Evolutionary conservation across 2,329 filamentous ascomycete genomes (phyloP).

Genomic region (Sarocladium kiliense): DNA sequence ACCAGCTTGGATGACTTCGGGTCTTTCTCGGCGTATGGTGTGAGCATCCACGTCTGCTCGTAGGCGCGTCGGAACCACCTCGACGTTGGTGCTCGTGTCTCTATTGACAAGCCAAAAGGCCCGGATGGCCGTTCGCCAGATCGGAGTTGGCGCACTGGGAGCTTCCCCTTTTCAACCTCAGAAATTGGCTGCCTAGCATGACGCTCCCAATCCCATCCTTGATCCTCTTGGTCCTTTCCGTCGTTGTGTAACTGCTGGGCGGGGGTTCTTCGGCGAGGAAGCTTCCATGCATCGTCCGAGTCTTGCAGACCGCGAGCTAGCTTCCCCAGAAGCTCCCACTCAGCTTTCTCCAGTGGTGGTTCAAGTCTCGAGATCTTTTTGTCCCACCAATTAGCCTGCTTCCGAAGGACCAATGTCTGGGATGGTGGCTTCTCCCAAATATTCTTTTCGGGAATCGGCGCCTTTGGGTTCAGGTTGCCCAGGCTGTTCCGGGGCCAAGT

Average conservation of each 20-base stretch:
- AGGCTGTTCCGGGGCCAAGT: not conserved
- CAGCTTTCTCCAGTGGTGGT: conserved; percentile 46
- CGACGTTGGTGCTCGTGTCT: conserved; percentile 19
- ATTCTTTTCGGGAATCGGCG: conserved; percentile 34
- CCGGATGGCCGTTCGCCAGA: conserved; percentile 31
- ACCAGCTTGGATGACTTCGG: conserved; percentile 24
- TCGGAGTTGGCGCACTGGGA: conserved; percentile 23
- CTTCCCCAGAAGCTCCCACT: conserved; percentile 51
- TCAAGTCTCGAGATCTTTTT: conserved; percentile 38
- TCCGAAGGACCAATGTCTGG: conserved; percentile 33
- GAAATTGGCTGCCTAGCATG: conserved; percentile 35
- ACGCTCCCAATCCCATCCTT: conserved; percentile 37
- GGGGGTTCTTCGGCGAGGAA: conserved; percentile 21
- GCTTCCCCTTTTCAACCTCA: conserved; percentile 26
- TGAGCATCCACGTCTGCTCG: conserved; percentile 37
- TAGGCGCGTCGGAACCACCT: conserved; percentile 46
- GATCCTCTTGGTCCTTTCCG: not conserved
- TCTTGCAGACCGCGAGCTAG: conserved; percentile 38
- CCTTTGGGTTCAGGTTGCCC: conserved; percentile 25
- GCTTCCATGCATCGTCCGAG: conserved; percentile 26
- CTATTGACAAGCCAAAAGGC: conserved; percentile 26
- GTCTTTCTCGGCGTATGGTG: conserved; percentile 34
- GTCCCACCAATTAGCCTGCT: conserved; percentile 44
- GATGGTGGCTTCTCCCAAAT: conserved; percentile 44
- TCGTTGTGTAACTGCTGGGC: not conserved